A percentile compares a stretch with the other conserved stretches of the same genome.
Evolutionary conservation across 2,329 filamentous ascomycete genomes (phyloP).

Genomic region (Chrysosporium queenslandicum): DNA sequence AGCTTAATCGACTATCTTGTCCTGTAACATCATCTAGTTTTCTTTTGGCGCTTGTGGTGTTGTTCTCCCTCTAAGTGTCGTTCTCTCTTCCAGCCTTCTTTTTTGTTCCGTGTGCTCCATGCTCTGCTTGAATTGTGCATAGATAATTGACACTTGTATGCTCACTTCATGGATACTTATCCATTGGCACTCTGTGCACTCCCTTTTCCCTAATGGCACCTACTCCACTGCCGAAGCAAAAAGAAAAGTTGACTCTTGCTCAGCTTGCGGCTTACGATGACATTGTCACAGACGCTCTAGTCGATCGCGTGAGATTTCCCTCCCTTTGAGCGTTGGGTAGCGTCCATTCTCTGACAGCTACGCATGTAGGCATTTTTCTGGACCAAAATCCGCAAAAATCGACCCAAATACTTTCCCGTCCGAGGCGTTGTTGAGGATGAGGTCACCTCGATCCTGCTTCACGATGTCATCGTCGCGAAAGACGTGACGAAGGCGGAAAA

Average conservation of each 20-base stretch:
- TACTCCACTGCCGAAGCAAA: slow-evolving; percentile 30
- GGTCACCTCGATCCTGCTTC: slow-evolving; percentile 50
- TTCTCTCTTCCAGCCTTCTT: neutral
- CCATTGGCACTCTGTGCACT: slow-evolving; percentile 1
- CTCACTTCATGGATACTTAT: slow-evolving; percentile 10
- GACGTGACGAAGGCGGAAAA: slow-evolving; percentile 61
- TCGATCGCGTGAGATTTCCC: slow-evolving; percentile 69
- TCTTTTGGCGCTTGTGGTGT: slow-evolving; percentile 9
- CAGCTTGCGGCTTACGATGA: slow-evolving; percentile 93
- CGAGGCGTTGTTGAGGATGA: slow-evolving; percentile 63
- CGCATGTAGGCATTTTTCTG: slow-evolving; percentile 68
- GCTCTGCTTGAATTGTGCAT: neutral
- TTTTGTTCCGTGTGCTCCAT: too few species aligned
- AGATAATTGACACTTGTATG: slow-evolving; percentile 1
- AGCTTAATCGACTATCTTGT: slow-evolving; percentile 2
- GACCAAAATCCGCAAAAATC: slow-evolving; percentile 92
- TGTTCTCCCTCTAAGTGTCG: neutral
- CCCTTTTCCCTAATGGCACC: slow-evolving; percentile 14
- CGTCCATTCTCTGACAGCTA: neutral
- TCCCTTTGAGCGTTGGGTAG: neutral
- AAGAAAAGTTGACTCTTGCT: slow-evolving; percentile 69
- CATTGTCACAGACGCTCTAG: slow-evolving; percentile 83
- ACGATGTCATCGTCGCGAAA: slow-evolving; percentile 63
- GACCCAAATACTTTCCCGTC: slow-evolving; percentile 71
- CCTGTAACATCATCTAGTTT: slow-evolving; percentile 5